Evolutionary conservation across 768 basidiomycete species (phyloP).

Genomic region (Macrolepiota fuliginosa): DNA sequence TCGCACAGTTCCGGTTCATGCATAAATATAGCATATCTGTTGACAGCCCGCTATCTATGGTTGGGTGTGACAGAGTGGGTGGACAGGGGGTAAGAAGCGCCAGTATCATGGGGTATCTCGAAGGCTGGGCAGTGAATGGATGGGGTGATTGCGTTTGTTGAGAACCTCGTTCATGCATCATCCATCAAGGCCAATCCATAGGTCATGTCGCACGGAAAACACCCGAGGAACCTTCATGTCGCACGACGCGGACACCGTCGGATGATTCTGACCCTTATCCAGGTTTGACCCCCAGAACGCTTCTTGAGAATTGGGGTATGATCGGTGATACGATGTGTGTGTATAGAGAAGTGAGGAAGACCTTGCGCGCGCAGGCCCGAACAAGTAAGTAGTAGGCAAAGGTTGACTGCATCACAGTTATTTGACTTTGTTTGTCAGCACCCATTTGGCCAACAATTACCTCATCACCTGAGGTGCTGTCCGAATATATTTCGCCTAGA

Average conservation of each 20-base stretch:
- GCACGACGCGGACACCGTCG: too few relatives aligned
- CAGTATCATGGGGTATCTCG: not conserved
- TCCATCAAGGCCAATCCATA: not conserved
- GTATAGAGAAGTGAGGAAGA: not conserved
- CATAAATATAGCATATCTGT: not conserved
- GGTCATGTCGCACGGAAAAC: too few relatives aligned
- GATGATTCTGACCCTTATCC: too few relatives aligned
- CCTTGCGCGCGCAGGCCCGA: too few relatives aligned
- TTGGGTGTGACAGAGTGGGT: not conserved
- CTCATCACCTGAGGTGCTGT: not conserved
- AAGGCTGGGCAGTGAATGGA: not conserved
- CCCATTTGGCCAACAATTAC: not conserved
- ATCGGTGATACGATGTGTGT: not conserved
- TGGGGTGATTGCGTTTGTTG: not conserved
- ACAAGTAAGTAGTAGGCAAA: too few relatives aligned
- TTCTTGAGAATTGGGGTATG: not conserved
- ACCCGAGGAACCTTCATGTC: too few relatives aligned
- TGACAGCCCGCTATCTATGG: not conserved
- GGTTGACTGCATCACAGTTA: too few relatives aligned
- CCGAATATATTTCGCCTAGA: too few relatives aligned
- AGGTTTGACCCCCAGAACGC: too few relatives aligned
- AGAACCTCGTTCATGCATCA: not conserved
- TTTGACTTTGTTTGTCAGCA: too few relatives aligned
- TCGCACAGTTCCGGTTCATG: not conserved
- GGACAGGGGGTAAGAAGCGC: not conserved